Percentiles rank a stretch among this genome's conserved stretches.
Evolutionary conservation across 148 eudicot species (phyloP).

Genomic region (Tetragonia tetragonoides): DNA sequence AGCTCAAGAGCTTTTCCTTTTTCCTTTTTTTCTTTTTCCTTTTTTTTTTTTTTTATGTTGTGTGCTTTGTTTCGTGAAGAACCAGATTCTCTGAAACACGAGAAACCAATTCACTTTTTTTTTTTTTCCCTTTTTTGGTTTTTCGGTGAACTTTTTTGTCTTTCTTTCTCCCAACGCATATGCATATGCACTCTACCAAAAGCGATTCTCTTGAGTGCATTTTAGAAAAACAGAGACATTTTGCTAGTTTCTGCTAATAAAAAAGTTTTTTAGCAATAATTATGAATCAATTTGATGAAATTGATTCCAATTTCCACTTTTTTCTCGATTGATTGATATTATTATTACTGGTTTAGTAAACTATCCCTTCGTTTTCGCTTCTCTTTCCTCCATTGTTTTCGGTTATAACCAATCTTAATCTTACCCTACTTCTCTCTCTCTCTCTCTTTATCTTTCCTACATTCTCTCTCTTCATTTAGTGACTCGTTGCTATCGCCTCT

Average conservation of each 20-base stretch:
- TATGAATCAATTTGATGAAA: background rate
- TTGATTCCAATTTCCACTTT: background rate
- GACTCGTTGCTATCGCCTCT: conserved; percentile 7
- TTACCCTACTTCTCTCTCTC: background rate
- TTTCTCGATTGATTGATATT: background rate
- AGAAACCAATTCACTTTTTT: conserved; percentile 26
- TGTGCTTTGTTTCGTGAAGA: conserved; percentile 25
- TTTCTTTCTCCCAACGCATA: background rate
- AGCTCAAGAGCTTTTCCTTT: no score
- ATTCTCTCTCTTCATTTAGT: conserved; percentile 14
- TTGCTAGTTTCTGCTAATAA: no score
- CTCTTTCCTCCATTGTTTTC: conserved; percentile 24
- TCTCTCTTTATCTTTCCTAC: background rate
- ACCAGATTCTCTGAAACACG: conserved; percentile 31
- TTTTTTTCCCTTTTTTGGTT: background rate
- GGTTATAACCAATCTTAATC: background rate
- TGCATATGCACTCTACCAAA: background rate
- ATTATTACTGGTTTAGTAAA: background rate
- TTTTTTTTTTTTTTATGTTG: background rate
- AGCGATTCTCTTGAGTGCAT: background rate
- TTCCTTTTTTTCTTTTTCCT: background rate
- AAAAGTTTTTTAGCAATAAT: no score
- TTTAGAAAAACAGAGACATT: no score
- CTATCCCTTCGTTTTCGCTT: conserved; percentile 3
- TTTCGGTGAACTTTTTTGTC: background rate